Conservation (phyloP, 2,329 filamentous ascomycete genomes). For the Furcasterigmium furcatum region DNA sequence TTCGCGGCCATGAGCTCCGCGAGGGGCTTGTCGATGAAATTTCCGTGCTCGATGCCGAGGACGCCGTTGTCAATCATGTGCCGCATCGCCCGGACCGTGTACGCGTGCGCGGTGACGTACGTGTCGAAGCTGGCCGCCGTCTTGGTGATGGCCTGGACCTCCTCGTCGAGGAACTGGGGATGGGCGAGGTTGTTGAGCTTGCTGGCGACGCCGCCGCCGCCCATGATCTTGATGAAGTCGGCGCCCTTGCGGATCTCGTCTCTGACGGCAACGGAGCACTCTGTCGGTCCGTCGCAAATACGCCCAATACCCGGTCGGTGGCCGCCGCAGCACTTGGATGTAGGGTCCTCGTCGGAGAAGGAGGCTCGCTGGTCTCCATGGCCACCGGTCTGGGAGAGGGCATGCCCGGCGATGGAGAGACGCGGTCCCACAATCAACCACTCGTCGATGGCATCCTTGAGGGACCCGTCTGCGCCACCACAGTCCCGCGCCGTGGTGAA, state of each 20-base stretch:
- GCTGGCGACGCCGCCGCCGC: slow-evolving; percentile 51
- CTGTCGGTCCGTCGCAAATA: slow-evolving; percentile 52
- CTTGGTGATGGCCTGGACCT: slow-evolving; percentile 51
- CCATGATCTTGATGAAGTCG: slow-evolving; percentile 63
- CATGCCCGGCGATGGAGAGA: too few relatives aligned
- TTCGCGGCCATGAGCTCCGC: slow-evolving; percentile 47
- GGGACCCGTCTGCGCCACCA: too few relatives aligned
- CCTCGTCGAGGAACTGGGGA: slow-evolving; percentile 53
- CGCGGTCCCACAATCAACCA: too few relatives aligned
- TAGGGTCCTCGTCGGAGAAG: too few relatives aligned
- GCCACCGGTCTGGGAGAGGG: too few relatives aligned
- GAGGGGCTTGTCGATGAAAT: slow-evolving; percentile 36
- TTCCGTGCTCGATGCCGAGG: slow-evolving; percentile 46
- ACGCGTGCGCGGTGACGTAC: slow-evolving; percentile 56
- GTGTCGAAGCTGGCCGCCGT: slow-evolving; percentile 45
- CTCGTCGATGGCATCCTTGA: too few relatives aligned
- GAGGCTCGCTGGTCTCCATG: too few relatives aligned
- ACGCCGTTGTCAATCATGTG: slow-evolving; percentile 54
- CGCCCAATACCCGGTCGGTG: too few relatives aligned
- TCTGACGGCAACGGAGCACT: slow-evolving; percentile 47
- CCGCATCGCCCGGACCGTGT: slow-evolving; percentile 50
- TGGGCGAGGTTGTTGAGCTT: slow-evolving; percentile 51
- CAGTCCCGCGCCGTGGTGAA: too few relatives aligned
- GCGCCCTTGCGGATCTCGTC: slow-evolving; percentile 54
- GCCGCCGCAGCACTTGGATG: too few relatives aligned